Base-by-base conservation (phyloP, 1,139 yeast species). In the Schizosaccharomyces versatilis region DNA sequence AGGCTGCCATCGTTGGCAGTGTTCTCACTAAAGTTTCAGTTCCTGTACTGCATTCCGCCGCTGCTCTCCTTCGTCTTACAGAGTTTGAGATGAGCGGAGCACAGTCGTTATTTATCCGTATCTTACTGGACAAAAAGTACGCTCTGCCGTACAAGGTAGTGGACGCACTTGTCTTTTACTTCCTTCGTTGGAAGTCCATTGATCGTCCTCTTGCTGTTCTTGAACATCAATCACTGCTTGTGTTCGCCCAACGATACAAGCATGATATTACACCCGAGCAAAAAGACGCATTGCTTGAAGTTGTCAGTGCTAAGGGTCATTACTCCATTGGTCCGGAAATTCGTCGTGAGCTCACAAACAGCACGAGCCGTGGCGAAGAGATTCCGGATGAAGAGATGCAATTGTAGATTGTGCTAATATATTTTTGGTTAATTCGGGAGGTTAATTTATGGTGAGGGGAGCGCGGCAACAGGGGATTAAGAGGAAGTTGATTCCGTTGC, bases 241-340 rank as follows among this genome's bases (percentile, higher is more conserved):
- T 93, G 2, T 93, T 90, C 72, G 94, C 96, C 49, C 96, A 88
- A 71, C 76, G 95, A 61, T 90, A 90, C 68, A 90, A 90, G 69
- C 88, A 90, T 67, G 98, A 90, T 71, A 84, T 90, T 58, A 90
- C 98, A 14, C 95, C 85, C 63, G 98, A 93, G 66, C 99, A 90
- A 72, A 77, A 95, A 65, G 98, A 90, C 63, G 85, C 88, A 68
- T 71, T 90, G 59, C 70, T 90, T 65, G 97, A 90, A 63, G 88
- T 95, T 2, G 78, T 86, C 17, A 81, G 95, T 69, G 88, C 82
- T 66, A 82, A 95, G 68, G 81, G 81, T 55, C 99, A 90, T 65
- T 82, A 75, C 60, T 81, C 80, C 38, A 84, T 90, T 59, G 93
- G 96, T 1, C 94, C 95, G 2, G 98, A 88, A 66, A 85, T 90